phyloP scores from a whole-genome alignment of 257 asterid species.

The Ilex aquifolium region DNA sequence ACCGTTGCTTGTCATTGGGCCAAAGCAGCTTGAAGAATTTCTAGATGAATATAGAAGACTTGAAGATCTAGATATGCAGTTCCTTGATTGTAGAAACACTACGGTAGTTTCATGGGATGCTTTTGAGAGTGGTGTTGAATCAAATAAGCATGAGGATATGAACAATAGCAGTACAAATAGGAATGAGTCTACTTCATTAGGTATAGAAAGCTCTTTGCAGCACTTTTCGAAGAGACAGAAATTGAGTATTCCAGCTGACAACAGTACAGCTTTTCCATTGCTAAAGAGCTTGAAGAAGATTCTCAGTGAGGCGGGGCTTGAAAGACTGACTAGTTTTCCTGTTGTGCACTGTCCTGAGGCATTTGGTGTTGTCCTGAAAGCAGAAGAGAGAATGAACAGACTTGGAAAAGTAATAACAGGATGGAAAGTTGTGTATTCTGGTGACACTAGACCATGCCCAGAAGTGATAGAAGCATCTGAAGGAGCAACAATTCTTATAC shows the following conservation, averaged over 20 bases:
- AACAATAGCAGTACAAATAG: slow-evolving; percentile 15
- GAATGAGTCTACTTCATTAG: slow-evolving; percentile 33
- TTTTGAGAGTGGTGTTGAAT: slow-evolving; percentile 16
- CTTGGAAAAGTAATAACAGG: slow-evolving; percentile 68
- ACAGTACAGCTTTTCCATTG: slow-evolving; percentile 28
- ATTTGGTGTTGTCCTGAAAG: slow-evolving; percentile 62
- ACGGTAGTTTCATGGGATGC: slow-evolving; percentile 49
- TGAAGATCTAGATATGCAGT: slow-evolving; percentile 87
- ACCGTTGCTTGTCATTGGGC: slow-evolving; percentile 73
- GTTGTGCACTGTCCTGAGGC: slow-evolving; percentile 91
- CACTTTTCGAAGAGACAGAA: slow-evolving; percentile 51
- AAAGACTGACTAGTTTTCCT: slow-evolving; percentile 63
- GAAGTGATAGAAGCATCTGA: slow-evolving; percentile 65
- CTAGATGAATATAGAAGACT: slow-evolving; percentile 92
- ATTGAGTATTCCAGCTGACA: slow-evolving; percentile 32
- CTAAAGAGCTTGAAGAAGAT: slow-evolving; percentile 41
- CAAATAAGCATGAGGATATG: not conserved
- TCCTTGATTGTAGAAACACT: slow-evolving; percentile 74
- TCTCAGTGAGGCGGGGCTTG: slow-evolving; percentile 62
- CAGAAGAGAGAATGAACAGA: slow-evolving; percentile 42
- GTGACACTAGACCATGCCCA: slow-evolving; percentile 95
- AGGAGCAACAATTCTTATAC: slow-evolving; percentile 86
- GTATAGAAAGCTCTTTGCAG: slow-evolving; percentile 67
- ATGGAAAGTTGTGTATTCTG: slow-evolving; percentile 94
- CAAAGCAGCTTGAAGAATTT: slow-evolving; percentile 74